Percentiles rank a stretch among this genome's conserved stretches.
These are phyloP conservation scores for Vitis rupestris DNA, from an alignment of 164 flowering plant species.

Conservation along the genomic window DNA sequence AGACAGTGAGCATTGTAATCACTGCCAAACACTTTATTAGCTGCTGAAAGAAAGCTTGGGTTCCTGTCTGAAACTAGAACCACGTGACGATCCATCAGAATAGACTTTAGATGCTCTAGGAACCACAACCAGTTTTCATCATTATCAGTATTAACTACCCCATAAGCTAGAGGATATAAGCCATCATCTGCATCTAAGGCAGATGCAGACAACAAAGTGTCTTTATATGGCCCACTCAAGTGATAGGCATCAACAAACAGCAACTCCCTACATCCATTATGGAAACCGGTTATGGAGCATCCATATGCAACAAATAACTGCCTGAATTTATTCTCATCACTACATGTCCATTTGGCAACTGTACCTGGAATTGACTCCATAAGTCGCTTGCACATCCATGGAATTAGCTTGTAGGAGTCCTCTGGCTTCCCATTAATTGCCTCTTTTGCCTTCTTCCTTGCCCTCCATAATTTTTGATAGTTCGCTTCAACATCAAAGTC, in stretches of 20 bases:
- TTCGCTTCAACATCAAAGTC: neutral
- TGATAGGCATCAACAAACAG: slow-evolving; percentile 12
- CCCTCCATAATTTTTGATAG: slow-evolving; percentile 7
- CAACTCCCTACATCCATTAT: slow-evolving; percentile 7
- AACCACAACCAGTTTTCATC: neutral
- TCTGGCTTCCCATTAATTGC: slow-evolving; percentile 3
- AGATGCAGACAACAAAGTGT: slow-evolving; percentile 5
- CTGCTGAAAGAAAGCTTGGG: too few species aligned
- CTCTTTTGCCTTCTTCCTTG: slow-evolving; percentile 3
- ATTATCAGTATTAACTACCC: neutral
- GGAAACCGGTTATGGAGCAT: slow-evolving; percentile 12
- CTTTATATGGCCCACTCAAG: slow-evolving; percentile 5
- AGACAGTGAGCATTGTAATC: too few species aligned
- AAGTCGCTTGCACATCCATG: slow-evolving; percentile 11
- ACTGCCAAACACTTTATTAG: too few species aligned
- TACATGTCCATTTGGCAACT: slow-evolving; percentile 10
- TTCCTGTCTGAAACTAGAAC: too few species aligned
- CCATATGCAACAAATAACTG: slow-evolving; percentile 15
- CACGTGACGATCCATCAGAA: neutral
- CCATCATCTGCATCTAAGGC: slow-evolving; percentile 8
- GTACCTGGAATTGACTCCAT: slow-evolving; percentile 11
- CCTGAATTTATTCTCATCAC: slow-evolving; percentile 7
- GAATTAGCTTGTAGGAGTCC: slow-evolving; percentile 14
- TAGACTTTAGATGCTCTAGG: neutral
- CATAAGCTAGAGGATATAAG: slow-evolving; percentile 12